Evolutionary conservation across 2,329 filamentous ascomycete genomes (phyloP).

Genomic region (Eurotiales sp.): DNA sequence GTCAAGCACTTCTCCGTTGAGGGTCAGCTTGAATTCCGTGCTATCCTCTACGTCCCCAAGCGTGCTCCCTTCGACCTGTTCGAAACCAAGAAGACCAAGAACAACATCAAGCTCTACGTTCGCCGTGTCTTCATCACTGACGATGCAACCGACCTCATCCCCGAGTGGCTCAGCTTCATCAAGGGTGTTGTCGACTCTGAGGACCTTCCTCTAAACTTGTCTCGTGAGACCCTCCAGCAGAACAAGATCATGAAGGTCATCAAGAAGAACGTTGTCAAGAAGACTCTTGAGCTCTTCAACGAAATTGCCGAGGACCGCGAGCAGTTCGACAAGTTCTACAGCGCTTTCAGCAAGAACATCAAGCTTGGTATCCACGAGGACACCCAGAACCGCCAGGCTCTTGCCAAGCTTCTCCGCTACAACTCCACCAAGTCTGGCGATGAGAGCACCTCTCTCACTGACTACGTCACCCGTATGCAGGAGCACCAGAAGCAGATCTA

Average conservation of each 20-base stretch:
- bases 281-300: constrained; percentile 98
- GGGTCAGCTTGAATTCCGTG: constrained; percentile 99
- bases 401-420: constrained; percentile 98
- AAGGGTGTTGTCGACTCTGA: constrained; percentile 99
- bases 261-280: constrained; percentile 99
- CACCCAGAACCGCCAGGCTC: constrained; percentile 85
- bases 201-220: constrained; percentile 98
- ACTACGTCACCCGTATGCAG: constrained; percentile 99
- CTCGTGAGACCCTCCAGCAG: constrained; percentile 99
- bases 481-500: constrained; percentile 99
- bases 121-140: constrained; percentile 99
- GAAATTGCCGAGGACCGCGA: constrained; percentile 99
- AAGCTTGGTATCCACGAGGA: constrained; percentile 99
- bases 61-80: constrained; percentile 99
- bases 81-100: constrained; percentile 99
- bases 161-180: constrained; percentile 98
- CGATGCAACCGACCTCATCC: constrained; percentile 97
- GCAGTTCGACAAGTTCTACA: constrained; percentile 99
- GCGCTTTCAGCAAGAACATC: constrained; percentile 99
- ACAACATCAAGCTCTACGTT: constrained; percentile 99
- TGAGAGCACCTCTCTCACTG: constrained; percentile 86
- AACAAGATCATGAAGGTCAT: constrained; percentile 99
- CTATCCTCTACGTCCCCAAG: constrained; percentile 99
- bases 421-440: constrained; percentile 98
- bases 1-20: constrained; percentile 99